Evolutionary conservation across 306 rosid genomes (phyloP).

Genomic region (Myrica gale): DNA sequence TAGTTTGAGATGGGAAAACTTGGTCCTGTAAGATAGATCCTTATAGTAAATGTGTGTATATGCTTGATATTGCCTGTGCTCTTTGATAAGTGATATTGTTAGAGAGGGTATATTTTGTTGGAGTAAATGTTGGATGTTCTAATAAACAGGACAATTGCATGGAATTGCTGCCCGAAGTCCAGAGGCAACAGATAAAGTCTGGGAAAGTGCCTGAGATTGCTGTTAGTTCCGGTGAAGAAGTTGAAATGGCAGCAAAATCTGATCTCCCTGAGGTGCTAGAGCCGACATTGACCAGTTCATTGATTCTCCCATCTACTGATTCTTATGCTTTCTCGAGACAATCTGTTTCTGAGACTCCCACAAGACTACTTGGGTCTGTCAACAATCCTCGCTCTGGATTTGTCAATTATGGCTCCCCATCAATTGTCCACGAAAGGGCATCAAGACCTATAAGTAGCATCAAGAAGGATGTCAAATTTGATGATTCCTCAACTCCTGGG

Average conservation of each 20-base stretch:
- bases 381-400: slow-evolving; percentile 37
- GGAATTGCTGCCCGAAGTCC: slow-evolving; percentile 86
- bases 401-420: slow-evolving; percentile 41
- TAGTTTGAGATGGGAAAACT: background rate
- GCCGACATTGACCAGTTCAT: slow-evolving; percentile 54
- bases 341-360: slow-evolving; percentile 44
- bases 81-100: background rate
- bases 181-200: slow-evolving; percentile 58
- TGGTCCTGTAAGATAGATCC: slow-evolving; percentile 1
- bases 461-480: slow-evolving; percentile 47
- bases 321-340: slow-evolving; percentile 47
- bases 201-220: slow-evolving; percentile 48
- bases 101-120: background rate
- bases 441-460: slow-evolving; percentile 36
- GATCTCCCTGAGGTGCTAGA: slow-evolving; percentile 49
- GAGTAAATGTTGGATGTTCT: slow-evolving; percentile 23
- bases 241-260: slow-evolving; percentile 41
- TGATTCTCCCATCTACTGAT: slow-evolving; percentile 60
- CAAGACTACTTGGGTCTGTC: slow-evolving; percentile 45
- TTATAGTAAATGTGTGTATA: background rate
- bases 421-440: slow-evolving; percentile 41
- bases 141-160: slow-evolving; percentile 72
- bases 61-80: background rate
- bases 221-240: slow-evolving; percentile 42
- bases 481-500: slow-evolving; percentile 38